Percentiles rank a stretch among this genome's conserved stretches.
These are phyloP conservation scores for Alternaria conjuncta DNA, from an alignment of 2,329 filamentous ascomycete species.

Conservation along the genomic window DNA sequence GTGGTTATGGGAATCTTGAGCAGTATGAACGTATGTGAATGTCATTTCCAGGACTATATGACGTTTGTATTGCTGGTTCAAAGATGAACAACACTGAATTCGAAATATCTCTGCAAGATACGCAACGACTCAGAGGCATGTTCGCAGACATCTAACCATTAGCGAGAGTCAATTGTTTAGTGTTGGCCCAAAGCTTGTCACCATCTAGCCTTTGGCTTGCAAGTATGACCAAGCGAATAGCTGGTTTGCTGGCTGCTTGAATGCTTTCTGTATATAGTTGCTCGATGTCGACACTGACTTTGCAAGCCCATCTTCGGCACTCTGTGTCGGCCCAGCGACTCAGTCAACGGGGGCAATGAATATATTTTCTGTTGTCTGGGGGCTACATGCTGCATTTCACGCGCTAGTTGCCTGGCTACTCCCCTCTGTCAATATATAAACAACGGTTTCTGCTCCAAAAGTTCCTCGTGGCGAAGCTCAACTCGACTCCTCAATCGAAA, in stretches of 20 bases:
- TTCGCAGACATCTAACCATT: neutral
- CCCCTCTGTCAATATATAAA: neutral
- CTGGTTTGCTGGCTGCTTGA: neutral
- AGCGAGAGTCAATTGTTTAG: neutral
- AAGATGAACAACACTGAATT: too few relatives aligned
- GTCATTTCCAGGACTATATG: neutral
- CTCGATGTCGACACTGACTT: neutral
- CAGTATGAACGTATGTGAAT: neutral
- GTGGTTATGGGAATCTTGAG: fast-evolving
- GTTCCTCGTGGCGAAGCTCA: neutral
- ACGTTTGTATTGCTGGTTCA: neutral
- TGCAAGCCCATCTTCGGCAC: neutral
- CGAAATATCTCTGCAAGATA: too few relatives aligned
- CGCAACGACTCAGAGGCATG: too few relatives aligned
- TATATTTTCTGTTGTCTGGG: neutral
- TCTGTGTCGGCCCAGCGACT: neutral
- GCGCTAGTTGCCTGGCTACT: neutral
- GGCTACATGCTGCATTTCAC: neutral
- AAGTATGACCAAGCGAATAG: neutral
- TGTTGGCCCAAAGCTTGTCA: neutral
- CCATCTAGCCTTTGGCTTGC: neutral
- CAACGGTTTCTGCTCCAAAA: neutral
- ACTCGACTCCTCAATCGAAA: neutral
- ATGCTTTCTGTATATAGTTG: neutral
- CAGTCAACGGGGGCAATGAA: neutral